Evolutionary conservation across 1,139 yeast species (phyloP), one percentile per base, ranked within the genome.

Genomic region (Scheffersomyces stambukii): DNA sequence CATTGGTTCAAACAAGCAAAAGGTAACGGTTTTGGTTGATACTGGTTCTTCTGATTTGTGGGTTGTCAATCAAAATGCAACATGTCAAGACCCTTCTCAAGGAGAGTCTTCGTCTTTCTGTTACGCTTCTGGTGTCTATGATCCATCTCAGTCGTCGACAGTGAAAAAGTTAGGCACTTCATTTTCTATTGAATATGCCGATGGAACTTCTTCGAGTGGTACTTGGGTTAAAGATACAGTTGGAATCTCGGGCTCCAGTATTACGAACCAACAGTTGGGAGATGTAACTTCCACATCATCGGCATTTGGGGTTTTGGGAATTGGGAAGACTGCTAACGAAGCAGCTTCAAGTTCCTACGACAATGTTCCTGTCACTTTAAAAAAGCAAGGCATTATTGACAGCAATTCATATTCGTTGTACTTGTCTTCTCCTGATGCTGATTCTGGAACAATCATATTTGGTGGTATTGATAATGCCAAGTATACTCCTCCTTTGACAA

Each of bases 181-280:
- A 5, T 42, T 42, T 24, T 3, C 13, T 6, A 36, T 37, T 23
- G 25, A 17, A 8, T 41, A 39, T 21, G 45, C 28, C 20, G 45
- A 40, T 25, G 29, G 32, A 6, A 23, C 36, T 21, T 24, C 35
- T 23, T 57, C 82, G 27, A 69, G 72, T 50, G 66, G 75, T 32
- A 54, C 64, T 33, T 79, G 84, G 85, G 65, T 76, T 28, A 51
- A 61, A 37, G 74, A 84, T 39, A 29, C 30, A 38, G 20, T 45
- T 15, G 26, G 25, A 6, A 25, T 46, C 4, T 37, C 42, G 15
- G 45, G 40, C 21, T 28, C 32, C 20, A 19, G 32, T 4, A 32
- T 39, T 13, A 31, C 23, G 8, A 18, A 23, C 8, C 40, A 40
- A 12, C 40, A 42, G 24, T 46, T 51, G 36, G 56, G 44, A 13